Base-by-base conservation (phyloP, 345 rosid species). In the Lumnitzera littorea region DNA sequence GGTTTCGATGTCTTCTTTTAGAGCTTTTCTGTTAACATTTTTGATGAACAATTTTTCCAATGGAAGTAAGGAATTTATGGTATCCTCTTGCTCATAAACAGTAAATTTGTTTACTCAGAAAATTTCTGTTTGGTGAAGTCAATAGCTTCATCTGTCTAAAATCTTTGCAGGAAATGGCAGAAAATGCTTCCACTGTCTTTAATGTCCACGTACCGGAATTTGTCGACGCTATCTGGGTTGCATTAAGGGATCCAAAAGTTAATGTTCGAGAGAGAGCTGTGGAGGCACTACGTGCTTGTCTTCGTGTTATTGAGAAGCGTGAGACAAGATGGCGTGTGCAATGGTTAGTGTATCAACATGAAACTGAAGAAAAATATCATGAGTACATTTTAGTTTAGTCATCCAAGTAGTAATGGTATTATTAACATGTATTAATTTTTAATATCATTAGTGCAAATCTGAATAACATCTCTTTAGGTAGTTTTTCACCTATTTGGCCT, bases 301-400 rank as follows among this genome's bases (percentile, higher is more conserved):
- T 95, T 72, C 83, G 85, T 73, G 99, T 95, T 76, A 88, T 95
- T 64, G 99, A 95, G 80, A 95, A 95, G 76, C 91, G 97, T 27
- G 99, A 95, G 81, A 95, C 99, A 53, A 96, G 99, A 4, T 95
- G 98, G 99, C 88, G 96, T 50, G 99, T 95, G 68, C 99, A 91
- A 48, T 91, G 99, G 99, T 95, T 55, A 64, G 97, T 82, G 61
- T 43, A 31, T 12, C 24, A 15, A 17, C 53, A 29, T 51, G 8
- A 12, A 51, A 58, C 64, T 51, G 63, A 43, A 51, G 14, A 11
- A 31, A 49, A 14, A 59, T 25, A 25, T 12, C 27, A 59, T 23
- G 50, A 47, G 53, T 27, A 27, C 5, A 5, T 13, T 47, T 6
- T 4, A 36, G 43, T 5, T 36, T 36, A 36, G 43, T 36, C 11